Percentiles rank a stretch among this genome's conserved stretches.
Conservation (phyloP, 257 asterid species). For the Cruciata laevipes region DNA sequence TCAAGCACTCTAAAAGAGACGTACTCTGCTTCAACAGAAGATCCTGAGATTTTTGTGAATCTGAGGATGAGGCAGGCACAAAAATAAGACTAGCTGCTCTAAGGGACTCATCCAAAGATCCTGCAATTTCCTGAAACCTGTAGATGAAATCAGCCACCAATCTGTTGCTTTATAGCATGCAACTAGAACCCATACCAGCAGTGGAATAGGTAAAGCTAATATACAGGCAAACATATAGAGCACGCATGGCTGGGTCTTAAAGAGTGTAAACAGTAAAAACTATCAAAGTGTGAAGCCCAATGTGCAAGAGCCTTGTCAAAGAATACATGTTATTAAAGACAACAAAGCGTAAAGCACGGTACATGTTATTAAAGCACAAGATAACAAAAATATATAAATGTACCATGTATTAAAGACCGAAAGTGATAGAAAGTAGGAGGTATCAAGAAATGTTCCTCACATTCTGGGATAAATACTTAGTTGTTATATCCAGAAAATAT, state of each 20-base stretch:
- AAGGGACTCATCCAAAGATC: conserved; percentile 90
- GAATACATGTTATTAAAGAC: too few relatives aligned
- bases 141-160: conserved; percentile 21
- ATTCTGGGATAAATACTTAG: too few relatives aligned
- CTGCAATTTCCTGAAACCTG: conserved; percentile 99
- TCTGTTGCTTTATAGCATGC: conserved; percentile 10
- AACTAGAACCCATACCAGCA: neutral
- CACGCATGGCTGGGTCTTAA: neutral
- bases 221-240: neutral
- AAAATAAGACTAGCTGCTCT: conserved; percentile 45
- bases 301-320: too few relatives aligned
- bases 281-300: too few relatives aligned
- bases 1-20: conserved; percentile 78
- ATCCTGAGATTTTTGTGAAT: conserved; percentile 37
- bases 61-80: conserved; percentile 35
- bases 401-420: too few relatives aligned
- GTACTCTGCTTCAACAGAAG: conserved; percentile 68
- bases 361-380: too few relatives aligned
- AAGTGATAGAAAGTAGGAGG: too few relatives aligned
- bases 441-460: too few relatives aligned
- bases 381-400: too few relatives aligned
- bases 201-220: neutral
- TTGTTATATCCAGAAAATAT: too few relatives aligned
- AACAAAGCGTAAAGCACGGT: too few relatives aligned
- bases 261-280: too few relatives aligned